Conservation (phyloP, 306 rosid species). For the Luffa acutangula region DNA sequence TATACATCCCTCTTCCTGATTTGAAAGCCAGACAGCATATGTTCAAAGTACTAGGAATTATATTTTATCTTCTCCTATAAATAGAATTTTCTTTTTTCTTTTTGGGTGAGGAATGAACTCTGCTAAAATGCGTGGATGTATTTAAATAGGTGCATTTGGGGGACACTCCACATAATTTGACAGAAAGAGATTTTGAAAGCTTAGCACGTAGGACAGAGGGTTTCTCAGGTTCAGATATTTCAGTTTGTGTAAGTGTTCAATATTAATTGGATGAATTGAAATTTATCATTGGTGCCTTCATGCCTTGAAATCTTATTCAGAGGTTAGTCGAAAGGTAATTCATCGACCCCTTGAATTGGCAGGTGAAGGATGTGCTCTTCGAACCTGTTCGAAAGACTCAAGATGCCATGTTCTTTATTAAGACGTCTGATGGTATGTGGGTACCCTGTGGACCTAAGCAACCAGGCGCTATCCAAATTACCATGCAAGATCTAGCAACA, state of each 20-base stretch:
- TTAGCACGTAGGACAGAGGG: constrained; percentile 79
- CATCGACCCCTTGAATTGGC: constrained; percentile 1
- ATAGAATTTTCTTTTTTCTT: background rate
- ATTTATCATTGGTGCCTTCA: background rate
- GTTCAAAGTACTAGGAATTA: constrained; percentile 60
- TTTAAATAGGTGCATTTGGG: constrained; percentile 89
- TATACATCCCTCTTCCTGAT: constrained; percentile 97
- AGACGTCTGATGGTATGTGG: constrained; percentile 55
- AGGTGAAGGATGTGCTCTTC: constrained; percentile 98
- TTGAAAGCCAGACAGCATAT: constrained; percentile 90
- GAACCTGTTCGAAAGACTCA: constrained; percentile 99
- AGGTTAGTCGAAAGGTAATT: background rate
- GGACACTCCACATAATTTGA: constrained; percentile 87
- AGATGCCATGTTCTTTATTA: constrained; percentile 91
- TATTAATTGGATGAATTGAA: background rate
- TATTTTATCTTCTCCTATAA: background rate
- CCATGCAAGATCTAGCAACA: constrained; percentile 80
- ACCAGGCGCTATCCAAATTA: constrained; percentile 42
- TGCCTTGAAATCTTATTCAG: background rate
- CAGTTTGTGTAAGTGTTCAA: constrained; percentile 79
- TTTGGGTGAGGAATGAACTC: background rate
- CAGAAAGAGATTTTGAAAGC: constrained; percentile 78
- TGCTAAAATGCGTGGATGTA: constrained; percentile 14
- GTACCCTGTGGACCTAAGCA: constrained; percentile 87
- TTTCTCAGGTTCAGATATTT: constrained; percentile 89